These are phyloP conservation scores for Fraxinus dipetala DNA, from an alignment of 305 asterid genomes.

Conservation along the genomic window DNA sequence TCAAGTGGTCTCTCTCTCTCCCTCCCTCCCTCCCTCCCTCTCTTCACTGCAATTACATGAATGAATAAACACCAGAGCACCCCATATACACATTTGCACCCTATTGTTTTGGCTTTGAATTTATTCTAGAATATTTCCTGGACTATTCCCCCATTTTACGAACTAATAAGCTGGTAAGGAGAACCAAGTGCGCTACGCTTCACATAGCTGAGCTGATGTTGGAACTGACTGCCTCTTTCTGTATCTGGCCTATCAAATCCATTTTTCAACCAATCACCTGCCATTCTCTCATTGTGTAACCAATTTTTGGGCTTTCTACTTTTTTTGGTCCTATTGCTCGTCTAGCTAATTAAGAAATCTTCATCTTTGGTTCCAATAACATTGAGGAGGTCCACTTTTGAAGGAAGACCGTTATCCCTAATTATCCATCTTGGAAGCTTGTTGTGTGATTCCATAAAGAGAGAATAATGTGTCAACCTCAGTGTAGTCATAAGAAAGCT, in stretches of 20 bases:
- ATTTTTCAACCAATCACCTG: background rate
- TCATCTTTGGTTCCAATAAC: background rate
- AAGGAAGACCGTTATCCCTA: background rate
- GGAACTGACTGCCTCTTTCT: background rate
- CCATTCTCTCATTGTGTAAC: background rate
- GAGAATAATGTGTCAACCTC: background rate
- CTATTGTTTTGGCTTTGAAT: background rate
- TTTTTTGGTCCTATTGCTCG: background rate
- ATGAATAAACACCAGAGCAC: background rate
- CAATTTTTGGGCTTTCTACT: background rate
- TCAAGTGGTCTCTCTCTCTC: background rate
- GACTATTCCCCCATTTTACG: background rate
- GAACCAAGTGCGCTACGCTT: background rate
- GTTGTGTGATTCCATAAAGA: constrained; percentile 10
- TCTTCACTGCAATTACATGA: background rate
- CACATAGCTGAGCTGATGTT: background rate
- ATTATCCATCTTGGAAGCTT: constrained; percentile 10
- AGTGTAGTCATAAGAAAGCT: background rate
- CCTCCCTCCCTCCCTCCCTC: background rate
- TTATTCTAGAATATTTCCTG: background rate
- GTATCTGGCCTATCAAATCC: background rate
- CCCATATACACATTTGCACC: background rate
- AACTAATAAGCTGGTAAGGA: background rate
- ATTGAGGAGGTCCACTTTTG: background rate
- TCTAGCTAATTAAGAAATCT: background rate